Percentiles rank a stretch among this genome's conserved stretches.
Conservation (phyloP, 179 eudicot species). For the Corrigiola litoralis region DNA sequence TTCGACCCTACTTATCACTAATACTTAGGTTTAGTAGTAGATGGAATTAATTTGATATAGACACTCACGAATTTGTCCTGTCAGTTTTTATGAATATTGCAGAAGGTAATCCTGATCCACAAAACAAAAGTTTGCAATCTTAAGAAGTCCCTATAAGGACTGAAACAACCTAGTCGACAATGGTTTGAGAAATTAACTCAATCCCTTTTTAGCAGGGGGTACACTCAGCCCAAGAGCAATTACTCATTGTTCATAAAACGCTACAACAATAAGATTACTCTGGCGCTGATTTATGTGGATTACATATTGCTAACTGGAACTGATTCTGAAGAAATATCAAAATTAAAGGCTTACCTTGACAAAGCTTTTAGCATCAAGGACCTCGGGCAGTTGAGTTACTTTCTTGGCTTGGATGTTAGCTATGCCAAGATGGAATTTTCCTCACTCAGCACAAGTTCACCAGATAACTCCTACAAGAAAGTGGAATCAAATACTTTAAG, state of each 20-base stretch:
- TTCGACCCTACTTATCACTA: too few species aligned
- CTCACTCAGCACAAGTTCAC: slow-evolving; percentile 8
- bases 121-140: background rate
- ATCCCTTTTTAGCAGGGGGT: background rate
- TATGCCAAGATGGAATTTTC: background rate
- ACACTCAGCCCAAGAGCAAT: background rate
- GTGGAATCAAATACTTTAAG: background rate
- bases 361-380: slow-evolving; percentile 1
- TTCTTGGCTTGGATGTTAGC: background rate
- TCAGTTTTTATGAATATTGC: slow-evolving; percentile 7
- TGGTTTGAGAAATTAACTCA: slow-evolving; percentile 3
- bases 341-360: background rate
- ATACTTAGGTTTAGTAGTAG: too few species aligned
- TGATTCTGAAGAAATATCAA: background rate
- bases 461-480: background rate
- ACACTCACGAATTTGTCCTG: too few species aligned
- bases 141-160: background rate
- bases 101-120: background rate
- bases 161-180: background rate
- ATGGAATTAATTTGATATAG: too few species aligned
- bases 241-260: background rate
- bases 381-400: background rate
- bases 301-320: background rate
- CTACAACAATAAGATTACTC: rapidly evolving
- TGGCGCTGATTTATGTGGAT: slow-evolving; percentile 3